Conservation (phyloP, 345 rosid genomes). For the Carallia brachiata region DNA sequence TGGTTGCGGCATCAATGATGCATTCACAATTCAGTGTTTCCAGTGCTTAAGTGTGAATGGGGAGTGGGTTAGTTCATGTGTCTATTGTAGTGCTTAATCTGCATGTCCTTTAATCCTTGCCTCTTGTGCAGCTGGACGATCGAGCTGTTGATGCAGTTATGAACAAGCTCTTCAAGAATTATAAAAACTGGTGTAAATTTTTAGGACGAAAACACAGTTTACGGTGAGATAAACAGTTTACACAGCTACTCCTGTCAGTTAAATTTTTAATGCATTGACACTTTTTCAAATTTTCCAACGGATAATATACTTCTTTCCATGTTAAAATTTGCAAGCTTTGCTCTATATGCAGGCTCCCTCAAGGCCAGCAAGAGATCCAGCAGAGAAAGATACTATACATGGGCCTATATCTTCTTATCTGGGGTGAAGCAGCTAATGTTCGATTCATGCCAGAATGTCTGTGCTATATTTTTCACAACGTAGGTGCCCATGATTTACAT, state of each 20-base stretch:
- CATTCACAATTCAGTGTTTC: neutral
- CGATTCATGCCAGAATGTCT: conserved; percentile 96
- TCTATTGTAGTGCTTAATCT: neutral
- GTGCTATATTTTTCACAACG: conserved; percentile 94
- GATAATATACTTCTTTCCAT: neutral
- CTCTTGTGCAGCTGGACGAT: conserved; percentile 78
- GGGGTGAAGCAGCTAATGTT: conserved; percentile 98
- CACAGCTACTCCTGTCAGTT: too few species aligned
- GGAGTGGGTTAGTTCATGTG: neutral
- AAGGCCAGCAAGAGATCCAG: conserved; percentile 78
- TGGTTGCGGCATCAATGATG: neutral
- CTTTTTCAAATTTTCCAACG: conserved; percentile 8
- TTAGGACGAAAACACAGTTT: conserved; percentile 93
- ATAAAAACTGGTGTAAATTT: conserved; percentile 92
- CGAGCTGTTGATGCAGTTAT: conserved; percentile 88
- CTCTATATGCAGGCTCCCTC: conserved; percentile 69
- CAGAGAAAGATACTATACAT: conserved; percentile 89
- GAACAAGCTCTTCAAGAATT: conserved; percentile 85
- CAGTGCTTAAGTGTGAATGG: neutral
- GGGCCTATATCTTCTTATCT: conserved; percentile 91
- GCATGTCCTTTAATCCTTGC: neutral
- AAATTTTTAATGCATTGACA: neutral
- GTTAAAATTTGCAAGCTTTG: conserved; percentile 4
- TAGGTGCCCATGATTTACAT: conserved; percentile 35
- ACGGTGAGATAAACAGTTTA: conserved; percentile 43